phyloP scores from a whole-genome alignment of 768 basidiomycete genomes.

The Rhizopogon vulgaris region DNA sequence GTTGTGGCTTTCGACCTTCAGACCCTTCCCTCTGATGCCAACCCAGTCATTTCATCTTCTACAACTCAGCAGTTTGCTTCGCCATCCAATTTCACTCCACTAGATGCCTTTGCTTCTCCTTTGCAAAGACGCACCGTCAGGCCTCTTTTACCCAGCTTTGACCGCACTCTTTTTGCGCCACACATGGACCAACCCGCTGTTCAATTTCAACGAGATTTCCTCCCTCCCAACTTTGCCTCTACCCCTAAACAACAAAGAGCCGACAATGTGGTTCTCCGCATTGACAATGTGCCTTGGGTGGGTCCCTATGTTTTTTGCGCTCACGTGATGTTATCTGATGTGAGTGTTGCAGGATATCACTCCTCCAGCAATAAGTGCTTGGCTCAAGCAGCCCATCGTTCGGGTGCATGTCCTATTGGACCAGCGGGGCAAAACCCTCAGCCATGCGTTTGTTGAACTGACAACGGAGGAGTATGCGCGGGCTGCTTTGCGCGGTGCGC shows the following conservation, averaged over 20 bases:
- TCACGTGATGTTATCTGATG: slow-evolving; percentile 6
- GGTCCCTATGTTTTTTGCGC: slow-evolving; percentile 16
- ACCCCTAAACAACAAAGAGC: slow-evolving; percentile 9
- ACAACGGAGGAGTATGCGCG: slow-evolving; percentile 54
- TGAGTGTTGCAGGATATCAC: slow-evolving; percentile 64
- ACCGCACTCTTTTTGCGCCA: slow-evolving; percentile 21
- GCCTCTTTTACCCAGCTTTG: slow-evolving; percentile 23
- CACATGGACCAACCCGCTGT: slow-evolving; percentile 26
- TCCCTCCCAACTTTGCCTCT: slow-evolving; percentile 7
- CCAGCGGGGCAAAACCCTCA: slow-evolving; percentile 74
- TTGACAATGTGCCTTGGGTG: slow-evolving; percentile 90
- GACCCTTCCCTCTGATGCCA: slow-evolving; percentile 19
- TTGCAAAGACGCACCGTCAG: slow-evolving; percentile 20
- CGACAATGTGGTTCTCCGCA: slow-evolving; percentile 62
- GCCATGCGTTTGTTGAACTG: slow-evolving; percentile 80
- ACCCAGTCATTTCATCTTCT: slow-evolving; percentile 10
- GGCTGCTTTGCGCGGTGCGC: slow-evolving; percentile 53
- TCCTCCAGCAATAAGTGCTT: slow-evolving; percentile 59
- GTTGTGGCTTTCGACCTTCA: slow-evolving; percentile 65
- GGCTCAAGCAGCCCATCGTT: slow-evolving; percentile 59
- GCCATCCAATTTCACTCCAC: slow-evolving; percentile 4
- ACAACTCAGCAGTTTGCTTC: slow-evolving; percentile 7
- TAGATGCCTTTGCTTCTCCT: slow-evolving; percentile 15
- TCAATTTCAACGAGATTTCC: slow-evolving; percentile 12
- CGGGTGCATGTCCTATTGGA: slow-evolving; percentile 78